Base-by-base conservation (phyloP, 2,329 filamentous ascomycete species). In the Trichophyton verrucosum region DNA sequence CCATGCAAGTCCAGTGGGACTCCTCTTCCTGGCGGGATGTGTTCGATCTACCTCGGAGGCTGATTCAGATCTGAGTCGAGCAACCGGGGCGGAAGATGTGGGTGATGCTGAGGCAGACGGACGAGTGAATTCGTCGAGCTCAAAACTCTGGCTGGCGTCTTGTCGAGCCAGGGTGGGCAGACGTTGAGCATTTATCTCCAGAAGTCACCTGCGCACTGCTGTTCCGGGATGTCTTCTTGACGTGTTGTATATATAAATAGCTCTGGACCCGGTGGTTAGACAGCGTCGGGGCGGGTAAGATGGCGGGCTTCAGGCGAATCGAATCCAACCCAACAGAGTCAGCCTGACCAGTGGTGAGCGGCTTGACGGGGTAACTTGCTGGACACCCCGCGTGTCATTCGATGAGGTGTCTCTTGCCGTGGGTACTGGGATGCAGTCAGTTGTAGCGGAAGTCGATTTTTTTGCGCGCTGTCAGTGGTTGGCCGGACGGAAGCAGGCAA, bases 41-140 rank as follows among this genome's bases (percentile, higher is more conserved):
- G 13, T 40, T 57, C 36, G 55, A 38, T 20, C n/a, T 20, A 22
- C 6, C 55, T 20, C 55, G 3, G 55, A 30, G 3, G 33, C 17
- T 20, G 22, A 15, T 8, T n/a, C 33, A 4, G 55, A 38, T 57
- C 20, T 22, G 33, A 8, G 36, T n/a, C n/a, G 11, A 20, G 20
- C 9, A 15, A 20, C 11, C 13, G 55, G 36, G 9, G 36, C 5
- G 3, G 36, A 42, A 15, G 33, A n/a, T 17, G 57, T 27, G 17
- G 47, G 15, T 20, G 30, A 22, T 15, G 58, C 27, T 11, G 58
- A n/a, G 33, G 60, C 42, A 6, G 53, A 24, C 47, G 55, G 51
- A 46, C 20, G 60, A 57, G 60, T 36, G 59, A 66, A 63, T 61
- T 64, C 63, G 58, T 64, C 63, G 57, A 66, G 64, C 59, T 66